Conservation (phyloP, 2,329 filamentous ascomycete genomes). For the Rhynchosporium agropyri region DNA sequence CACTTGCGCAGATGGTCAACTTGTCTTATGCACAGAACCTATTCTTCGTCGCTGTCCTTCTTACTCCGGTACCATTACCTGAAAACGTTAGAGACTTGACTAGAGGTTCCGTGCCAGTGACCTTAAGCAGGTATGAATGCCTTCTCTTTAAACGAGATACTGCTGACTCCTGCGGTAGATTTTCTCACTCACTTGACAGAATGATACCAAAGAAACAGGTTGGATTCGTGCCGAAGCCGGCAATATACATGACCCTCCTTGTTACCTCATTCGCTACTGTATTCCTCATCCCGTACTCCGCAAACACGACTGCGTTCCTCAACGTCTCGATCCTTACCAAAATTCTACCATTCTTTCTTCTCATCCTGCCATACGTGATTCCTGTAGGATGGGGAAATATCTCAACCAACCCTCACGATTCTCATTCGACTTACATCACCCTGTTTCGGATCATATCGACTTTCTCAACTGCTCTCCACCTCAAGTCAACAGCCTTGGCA, state of each 20-base stretch:
- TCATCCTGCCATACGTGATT: conserved; percentile 51
- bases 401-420: conserved; percentile 45
- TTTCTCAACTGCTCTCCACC: conserved; percentile 50
- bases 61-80: conserved; percentile 55
- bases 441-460: conserved; percentile 53
- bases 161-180: conserved; percentile 27
- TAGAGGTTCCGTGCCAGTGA: conserved; percentile 28
- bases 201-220: conserved; percentile 48
- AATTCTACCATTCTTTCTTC: conserved; percentile 49
- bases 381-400: conserved; percentile 53
- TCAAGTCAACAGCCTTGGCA: conserved; percentile 48
- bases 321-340: conserved; percentile 43
- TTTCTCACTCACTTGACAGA: conserved; percentile 42
- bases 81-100: conserved; percentile 38
- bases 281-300: conserved; percentile 46
- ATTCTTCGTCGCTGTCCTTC: conserved; percentile 61
- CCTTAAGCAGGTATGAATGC: conserved; percentile 30
- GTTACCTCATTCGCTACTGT: conserved; percentile 44
- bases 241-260: conserved; percentile 44
- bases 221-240: conserved; percentile 49
- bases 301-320: conserved; percentile 47
- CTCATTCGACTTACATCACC: conserved; percentile 48
- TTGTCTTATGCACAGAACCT: conserved; percentile 65
- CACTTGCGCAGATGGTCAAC: conserved; percentile 60
- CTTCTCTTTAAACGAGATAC: neutral